These are phyloP conservation scores for Ustulina deusta DNA, from an alignment of 2,329 filamentous ascomycete genomes.

Conservation along the genomic window DNA sequence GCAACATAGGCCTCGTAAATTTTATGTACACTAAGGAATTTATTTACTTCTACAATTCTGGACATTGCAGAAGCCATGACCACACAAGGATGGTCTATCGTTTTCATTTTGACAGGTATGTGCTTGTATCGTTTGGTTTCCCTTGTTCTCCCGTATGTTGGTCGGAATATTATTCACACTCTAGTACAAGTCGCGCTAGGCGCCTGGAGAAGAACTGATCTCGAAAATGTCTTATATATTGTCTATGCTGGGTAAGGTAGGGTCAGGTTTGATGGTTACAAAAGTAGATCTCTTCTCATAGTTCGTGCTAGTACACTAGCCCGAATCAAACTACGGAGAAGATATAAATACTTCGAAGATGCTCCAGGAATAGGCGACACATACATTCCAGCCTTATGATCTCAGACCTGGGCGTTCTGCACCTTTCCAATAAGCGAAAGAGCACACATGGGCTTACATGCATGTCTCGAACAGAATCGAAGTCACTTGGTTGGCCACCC, in stretches of 20 bases:
- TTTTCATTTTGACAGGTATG: not conserved
- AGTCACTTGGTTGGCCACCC: not conserved
- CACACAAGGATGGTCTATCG: not conserved
- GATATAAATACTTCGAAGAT: not conserved
- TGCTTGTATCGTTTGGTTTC: not conserved
- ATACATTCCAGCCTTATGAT: not conserved
- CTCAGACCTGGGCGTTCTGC: not conserved
- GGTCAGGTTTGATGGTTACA: not conserved
- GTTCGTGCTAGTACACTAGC: not conserved
- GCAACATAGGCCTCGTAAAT: not conserved
- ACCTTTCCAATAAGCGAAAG: not conserved
- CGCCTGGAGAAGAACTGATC: not conserved
- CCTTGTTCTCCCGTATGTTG: not conserved
- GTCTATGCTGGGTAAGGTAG: not conserved
- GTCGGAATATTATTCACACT: not conserved
- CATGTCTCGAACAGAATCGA: not conserved
- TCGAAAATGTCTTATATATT: not conserved
- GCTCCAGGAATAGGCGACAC: not conserved
- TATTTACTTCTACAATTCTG: not conserved
- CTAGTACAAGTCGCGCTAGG: not conserved
- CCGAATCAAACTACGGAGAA: constrained; percentile 2
- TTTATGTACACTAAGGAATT: not conserved
- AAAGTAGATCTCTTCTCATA: not conserved
- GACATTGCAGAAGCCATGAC: not conserved
- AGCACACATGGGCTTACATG: not conserved